phyloP scores from a whole-genome alignment of 163 green algal species.

The Scenedesmus sp. region DNA sequence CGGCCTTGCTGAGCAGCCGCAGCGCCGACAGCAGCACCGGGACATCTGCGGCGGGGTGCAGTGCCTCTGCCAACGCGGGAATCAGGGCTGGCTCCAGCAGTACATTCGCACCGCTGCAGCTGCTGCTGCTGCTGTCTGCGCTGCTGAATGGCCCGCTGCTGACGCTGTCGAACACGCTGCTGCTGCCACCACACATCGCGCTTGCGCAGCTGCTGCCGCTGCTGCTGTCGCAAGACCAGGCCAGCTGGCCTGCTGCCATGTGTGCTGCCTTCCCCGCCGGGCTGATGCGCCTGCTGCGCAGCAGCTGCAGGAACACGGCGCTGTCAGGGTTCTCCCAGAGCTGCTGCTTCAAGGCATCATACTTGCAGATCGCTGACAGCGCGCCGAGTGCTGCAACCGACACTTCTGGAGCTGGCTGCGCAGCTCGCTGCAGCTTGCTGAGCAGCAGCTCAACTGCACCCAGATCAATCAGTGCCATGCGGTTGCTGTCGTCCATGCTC shows the following conservation, averaged over 20 bases:
- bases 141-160: conserved; percentile 26
- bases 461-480: conserved; percentile 37
- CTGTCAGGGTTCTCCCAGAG: conserved; percentile 36
- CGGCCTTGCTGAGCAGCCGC: conserved; percentile 30
- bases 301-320: conserved; percentile 41
- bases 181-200: conserved; percentile 4
- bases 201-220: not conserved
- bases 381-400: not conserved
- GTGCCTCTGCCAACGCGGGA: not conserved
- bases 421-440: conserved; percentile 17
- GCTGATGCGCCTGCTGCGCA: not conserved
- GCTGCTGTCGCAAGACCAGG: conserved; percentile 30
- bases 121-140: conserved; percentile 24
- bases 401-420: not conserved
- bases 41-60: conserved; percentile 46
- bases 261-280: conserved; percentile 23
- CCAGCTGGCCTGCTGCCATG: conserved; percentile 1
- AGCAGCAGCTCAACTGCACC: conserved; percentile 52
- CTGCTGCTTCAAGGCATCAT: conserved; percentile 42
- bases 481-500: conserved; percentile 43
- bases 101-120: conserved; percentile 8
- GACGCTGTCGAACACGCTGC: conserved; percentile 45
- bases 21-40: conserved; percentile 51
- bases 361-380: conserved; percentile 24
- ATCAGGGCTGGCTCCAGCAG: conserved; percentile 35